A percentile compares a stretch with the other conserved stretches of the same genome.
Evolutionary conservation across 1,284 basidiomycete genomes (phyloP).

Genomic region (Heterobasidion annosum): DNA sequence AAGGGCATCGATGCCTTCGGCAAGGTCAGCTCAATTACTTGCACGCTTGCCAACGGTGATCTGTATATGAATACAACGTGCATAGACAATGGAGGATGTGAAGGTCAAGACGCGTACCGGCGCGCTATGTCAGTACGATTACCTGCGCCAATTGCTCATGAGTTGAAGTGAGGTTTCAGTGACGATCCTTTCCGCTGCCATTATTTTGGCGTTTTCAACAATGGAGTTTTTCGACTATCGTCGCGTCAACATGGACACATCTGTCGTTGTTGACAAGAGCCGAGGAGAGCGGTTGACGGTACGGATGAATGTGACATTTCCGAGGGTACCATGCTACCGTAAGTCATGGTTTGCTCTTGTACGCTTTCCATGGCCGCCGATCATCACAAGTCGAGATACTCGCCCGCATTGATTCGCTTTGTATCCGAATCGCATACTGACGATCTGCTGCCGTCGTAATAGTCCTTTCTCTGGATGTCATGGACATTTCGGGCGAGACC

Average conservation of each 20-base stretch:
- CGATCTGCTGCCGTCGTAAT: conserved; percentile 1
- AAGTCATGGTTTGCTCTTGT: conserved; percentile 25
- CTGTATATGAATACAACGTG: conserved; percentile 2
- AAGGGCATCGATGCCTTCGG: conserved; percentile 96
- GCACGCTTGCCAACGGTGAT: conserved; percentile 2
- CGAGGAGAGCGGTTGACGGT: conserved; percentile 92
- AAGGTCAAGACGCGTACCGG: conserved; percentile 95
- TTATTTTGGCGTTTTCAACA: conserved; percentile 86
- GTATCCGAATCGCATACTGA: not conserved
- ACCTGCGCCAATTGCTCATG: conserved; percentile 1
- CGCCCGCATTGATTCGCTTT: not conserved
- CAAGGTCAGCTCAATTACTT: conserved; percentile 54
- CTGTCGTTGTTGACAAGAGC: conserved; percentile 87
- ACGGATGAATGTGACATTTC: conserved; percentile 91
- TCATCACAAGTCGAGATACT: not conserved
- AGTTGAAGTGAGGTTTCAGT: conserved; percentile 38
- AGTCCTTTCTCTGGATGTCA: conserved; percentile 94
- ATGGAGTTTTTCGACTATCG: conserved; percentile 97
- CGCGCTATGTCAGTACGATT: conserved; percentile 63
- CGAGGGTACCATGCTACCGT: conserved; percentile 96
- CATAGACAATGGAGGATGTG: conserved; percentile 92
- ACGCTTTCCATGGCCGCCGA: not conserved
- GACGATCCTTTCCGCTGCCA: conserved; percentile 85
- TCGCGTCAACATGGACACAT: conserved; percentile 78
- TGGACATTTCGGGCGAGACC: conserved; percentile 96